phyloP scores from a whole-genome alignment of 2,329 filamentous ascomycete species.

The Verticillium albo-atrum region DNA sequence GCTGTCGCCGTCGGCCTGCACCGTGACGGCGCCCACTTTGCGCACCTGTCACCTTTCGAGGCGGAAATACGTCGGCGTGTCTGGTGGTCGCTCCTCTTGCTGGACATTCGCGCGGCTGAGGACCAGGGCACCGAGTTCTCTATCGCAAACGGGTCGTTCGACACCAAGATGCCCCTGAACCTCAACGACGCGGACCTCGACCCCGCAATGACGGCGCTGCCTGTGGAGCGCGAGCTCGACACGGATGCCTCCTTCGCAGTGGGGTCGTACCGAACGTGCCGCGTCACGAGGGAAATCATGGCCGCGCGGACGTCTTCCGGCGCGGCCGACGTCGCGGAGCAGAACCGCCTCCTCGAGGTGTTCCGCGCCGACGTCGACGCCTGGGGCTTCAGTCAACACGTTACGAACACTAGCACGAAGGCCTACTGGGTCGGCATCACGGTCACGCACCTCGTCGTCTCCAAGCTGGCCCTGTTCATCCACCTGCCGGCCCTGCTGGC shows the following conservation, averaged over 20 bases:
- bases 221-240: conserved; percentile 41
- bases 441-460: conserved; percentile 40
- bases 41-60: conserved; percentile 52
- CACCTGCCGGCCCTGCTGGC: conserved; percentile 48
- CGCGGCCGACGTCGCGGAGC: conserved; percentile 29
- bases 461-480: conserved; percentile 50
- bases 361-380: conserved; percentile 37
- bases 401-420: conserved; percentile 23
- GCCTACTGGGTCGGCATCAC: conserved; percentile 31
- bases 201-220: conserved; percentile 41
- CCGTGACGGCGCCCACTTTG: conserved; percentile 50
- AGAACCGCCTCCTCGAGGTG: conserved; percentile 38
- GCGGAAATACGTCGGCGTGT: conserved; percentile 55
- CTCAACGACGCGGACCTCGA: conserved; percentile 50
- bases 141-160: conserved; percentile 39
- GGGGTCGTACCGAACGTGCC: conserved; percentile 29
- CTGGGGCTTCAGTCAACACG: conserved; percentile 34
- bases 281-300: conserved; percentile 32
- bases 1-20: conserved; percentile 51
- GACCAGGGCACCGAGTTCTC: conserved; percentile 47
- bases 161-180: conserved; percentile 52
- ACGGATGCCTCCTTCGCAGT: conserved; percentile 47
- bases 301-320: conserved; percentile 20
- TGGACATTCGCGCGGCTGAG: conserved; percentile 52
- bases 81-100: conserved; percentile 57